Conservation (phyloP, 306 rosid genomes). For the Casuarina glauca region DNA sequence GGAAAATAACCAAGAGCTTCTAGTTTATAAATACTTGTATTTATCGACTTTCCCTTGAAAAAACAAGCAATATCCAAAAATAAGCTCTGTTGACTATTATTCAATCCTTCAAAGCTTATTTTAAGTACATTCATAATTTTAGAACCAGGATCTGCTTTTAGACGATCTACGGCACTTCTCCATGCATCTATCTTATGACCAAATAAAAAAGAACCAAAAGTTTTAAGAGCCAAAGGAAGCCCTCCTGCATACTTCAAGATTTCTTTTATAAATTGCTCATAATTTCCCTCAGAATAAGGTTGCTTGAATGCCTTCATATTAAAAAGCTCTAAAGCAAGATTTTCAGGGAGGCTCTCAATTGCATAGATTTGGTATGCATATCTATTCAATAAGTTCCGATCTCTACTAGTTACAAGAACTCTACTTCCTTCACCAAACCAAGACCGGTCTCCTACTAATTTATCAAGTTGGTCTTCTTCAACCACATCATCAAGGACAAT, state of each 20-base stretch:
- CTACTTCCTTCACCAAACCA: background rate
- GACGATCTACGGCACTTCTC: constrained; percentile 13
- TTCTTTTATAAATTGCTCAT: constrained; percentile 1
- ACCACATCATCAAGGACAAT: background rate
- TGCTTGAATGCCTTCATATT: constrained; percentile 21
- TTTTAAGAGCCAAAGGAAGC: too few species aligned
- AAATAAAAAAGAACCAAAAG: too few species aligned
- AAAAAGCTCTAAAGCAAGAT: constrained; percentile 27
- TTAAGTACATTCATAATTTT: too few species aligned
- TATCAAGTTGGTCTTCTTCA: background rate
- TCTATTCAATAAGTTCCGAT: background rate
- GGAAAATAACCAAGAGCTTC: too few species aligned
- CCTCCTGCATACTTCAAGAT: constrained; percentile 8
- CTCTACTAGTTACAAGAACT: background rate
- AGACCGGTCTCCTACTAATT: background rate
- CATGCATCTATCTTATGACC: constrained; percentile 4
- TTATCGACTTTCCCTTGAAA: too few species aligned
- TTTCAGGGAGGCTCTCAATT: background rate
- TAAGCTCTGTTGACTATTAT: too few species aligned
- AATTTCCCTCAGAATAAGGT: background rate
- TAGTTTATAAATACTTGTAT: too few species aligned
- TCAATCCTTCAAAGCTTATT: too few species aligned
- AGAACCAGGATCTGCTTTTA: constrained; percentile 5
- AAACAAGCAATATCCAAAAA: too few species aligned
- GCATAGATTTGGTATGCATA: constrained; percentile 15